phyloP scores from a whole-genome alignment of 139 green algal species.

The Coelastrella sp. region DNA sequence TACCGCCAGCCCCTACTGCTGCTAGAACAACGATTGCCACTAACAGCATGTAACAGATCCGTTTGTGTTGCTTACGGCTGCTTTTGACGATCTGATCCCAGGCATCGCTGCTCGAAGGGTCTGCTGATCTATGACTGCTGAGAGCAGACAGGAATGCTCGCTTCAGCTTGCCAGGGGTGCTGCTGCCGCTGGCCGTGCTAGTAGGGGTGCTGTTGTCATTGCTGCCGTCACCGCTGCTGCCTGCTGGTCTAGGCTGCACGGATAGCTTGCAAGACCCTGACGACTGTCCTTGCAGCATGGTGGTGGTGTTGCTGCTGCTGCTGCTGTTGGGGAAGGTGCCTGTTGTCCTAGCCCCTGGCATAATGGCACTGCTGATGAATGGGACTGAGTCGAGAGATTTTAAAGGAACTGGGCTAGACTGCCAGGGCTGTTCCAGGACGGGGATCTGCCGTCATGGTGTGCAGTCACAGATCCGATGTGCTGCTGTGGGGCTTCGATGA shows the following conservation, averaged over 20 bases:
- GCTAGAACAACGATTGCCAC: background rate
- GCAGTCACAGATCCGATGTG: too few relatives aligned
- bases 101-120: background rate
- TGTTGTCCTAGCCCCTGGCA: too few relatives aligned
- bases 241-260: background rate
- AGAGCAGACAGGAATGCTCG: background rate
- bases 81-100: background rate
- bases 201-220: background rate
- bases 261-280: background rate
- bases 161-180: background rate
- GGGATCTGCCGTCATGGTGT: too few relatives aligned
- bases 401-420: too few relatives aligned
- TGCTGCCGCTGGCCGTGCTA: constrained; percentile 6
- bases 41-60: background rate
- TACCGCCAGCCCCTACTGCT: background rate
- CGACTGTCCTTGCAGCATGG: background rate
- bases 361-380: too few relatives aligned
- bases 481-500: too few relatives aligned
- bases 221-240: constrained; percentile 22
- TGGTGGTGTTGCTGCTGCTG: background rate
- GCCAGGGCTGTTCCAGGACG: too few relatives aligned
- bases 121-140: background rate
- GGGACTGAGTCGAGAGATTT: too few relatives aligned
- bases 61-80: background rate
- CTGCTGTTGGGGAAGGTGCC: too few relatives aligned